Base-by-base conservation (phyloP, 1,284 basidiomycete species). In the Phaffia rhodozyma region DNA sequence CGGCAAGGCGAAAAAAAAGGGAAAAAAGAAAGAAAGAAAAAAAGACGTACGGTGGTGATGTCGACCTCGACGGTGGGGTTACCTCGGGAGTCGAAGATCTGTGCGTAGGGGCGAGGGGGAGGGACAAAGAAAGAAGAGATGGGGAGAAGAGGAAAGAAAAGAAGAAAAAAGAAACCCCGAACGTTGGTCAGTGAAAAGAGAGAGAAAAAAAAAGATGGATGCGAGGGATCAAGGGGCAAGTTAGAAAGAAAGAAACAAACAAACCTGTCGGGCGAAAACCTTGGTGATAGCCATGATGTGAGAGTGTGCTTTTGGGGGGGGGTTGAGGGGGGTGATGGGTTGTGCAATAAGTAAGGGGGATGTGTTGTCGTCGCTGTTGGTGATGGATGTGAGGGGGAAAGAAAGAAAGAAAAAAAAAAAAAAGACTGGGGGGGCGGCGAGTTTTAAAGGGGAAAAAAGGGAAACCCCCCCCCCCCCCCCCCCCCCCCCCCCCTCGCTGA, bases 11-110 rank as follows among this genome's bases (percentile, higher is more conserved):
- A 38, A 56, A 29, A 56, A 43, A 43, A 2, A 32, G 2, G 21
- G 2, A 38, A 43, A 53, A 16, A 25, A 6, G 21, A 29, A 38
- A 48, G 58, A 56, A 52, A 51, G 55, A 30, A 49, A 70, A 69
- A 34, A 69, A 32, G 16, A 60, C 63, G 58, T 20, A 65, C 84
- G 69, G 92, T 96, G 82, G 81, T 76, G 73, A 97, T 79, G 77
- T 96, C 93, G 75, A 96, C 92, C 80, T 94, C 90, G 77, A 96
- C 89, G 73, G 91, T 92, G 71, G 91, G 89, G 83, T 93, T 91
- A 70, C 75, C 73, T 73, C 91, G 88, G 74, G 91, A 94, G 82
- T 94, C 91, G 76, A 94, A 94, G 84, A 94, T 94, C 89, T 93
- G 32, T 34, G 4, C 9, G 32, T 9, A 34, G 5, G 9, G 5